phyloP scores from a whole-genome alignment of 2,329 filamentous ascomycete species.

The Penicillium olsonii region DNA sequence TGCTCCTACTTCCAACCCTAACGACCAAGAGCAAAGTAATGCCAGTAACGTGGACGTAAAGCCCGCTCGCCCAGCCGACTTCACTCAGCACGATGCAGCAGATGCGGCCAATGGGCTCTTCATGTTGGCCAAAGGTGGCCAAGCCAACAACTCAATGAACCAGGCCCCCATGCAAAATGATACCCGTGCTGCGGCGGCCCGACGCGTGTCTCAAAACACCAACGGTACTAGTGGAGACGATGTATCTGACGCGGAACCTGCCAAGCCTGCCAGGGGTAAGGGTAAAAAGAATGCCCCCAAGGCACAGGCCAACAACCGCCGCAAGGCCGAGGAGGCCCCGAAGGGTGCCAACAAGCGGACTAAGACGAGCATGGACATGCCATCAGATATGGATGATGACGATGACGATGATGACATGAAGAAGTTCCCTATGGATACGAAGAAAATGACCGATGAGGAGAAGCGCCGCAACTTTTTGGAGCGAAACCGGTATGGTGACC shows the following conservation, averaged over 20 bases:
- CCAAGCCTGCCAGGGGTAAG: constrained; percentile 67
- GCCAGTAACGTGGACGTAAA: constrained; percentile 47
- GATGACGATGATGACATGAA: constrained; percentile 48
- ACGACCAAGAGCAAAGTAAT: constrained; percentile 38
- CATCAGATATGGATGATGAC: constrained; percentile 53
- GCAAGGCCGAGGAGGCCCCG: constrained; percentile 74
- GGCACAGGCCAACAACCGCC: constrained; percentile 62
- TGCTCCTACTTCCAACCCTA: constrained; percentile 45
- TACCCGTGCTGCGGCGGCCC: constrained; percentile 41
- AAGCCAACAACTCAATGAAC: constrained; percentile 57
- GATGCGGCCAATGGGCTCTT: constrained; percentile 94
- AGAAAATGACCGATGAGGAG: constrained; percentile 98
- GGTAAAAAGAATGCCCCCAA: constrained; percentile 66
- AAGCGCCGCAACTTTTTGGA: constrained; percentile 98
- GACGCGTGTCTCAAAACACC: constrained; percentile 44
- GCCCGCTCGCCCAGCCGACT: constrained; percentile 56
- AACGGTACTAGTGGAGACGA: constrained; percentile 62
- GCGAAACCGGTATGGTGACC: constrained; percentile 75
- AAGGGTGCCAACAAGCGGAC: constrained; percentile 75
- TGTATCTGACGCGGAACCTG: constrained; percentile 69
- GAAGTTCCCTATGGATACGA: constrained; percentile 56
- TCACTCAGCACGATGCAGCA: constrained; percentile 84
- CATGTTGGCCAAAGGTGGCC: constrained; percentile 72
- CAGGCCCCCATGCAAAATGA: constrained; percentile 42
- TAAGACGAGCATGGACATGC: constrained; percentile 57